A percentile compares a stretch with the other conserved stretches of the same genome.
These are phyloP conservation scores for Aspergillus quadricinctus DNA, from an alignment of 2,329 filamentous ascomycete genomes.

Conservation along the genomic window DNA sequence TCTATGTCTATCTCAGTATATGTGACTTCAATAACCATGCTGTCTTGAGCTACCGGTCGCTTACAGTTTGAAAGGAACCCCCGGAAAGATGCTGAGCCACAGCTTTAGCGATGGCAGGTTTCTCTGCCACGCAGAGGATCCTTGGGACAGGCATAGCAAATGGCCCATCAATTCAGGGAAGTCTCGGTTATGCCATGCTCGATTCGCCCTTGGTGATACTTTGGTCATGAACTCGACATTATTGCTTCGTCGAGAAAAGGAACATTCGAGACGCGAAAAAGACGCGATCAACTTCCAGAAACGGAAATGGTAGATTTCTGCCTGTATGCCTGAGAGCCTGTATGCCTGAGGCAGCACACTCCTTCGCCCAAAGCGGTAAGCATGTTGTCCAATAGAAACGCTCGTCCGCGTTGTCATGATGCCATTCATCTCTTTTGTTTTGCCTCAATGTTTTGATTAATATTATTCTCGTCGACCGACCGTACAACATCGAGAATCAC, in stretches of 20 bases:
- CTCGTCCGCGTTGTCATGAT: conserved; percentile 6
- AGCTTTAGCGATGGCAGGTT: conserved; percentile 93
- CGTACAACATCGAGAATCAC: not conserved
- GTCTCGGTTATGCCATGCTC: not conserved
- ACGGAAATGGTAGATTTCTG: not conserved
- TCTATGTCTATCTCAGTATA: conserved; percentile 46
- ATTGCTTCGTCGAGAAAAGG: not conserved
- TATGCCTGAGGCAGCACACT: not conserved
- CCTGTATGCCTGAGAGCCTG: conserved; percentile 1
- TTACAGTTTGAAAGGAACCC: conserved; percentile 64
- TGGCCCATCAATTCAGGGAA: not conserved
- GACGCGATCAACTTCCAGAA: conserved; percentile 8
- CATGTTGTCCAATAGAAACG: not conserved
- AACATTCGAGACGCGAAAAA: conserved; percentile 15
- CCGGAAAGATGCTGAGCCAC: conserved; percentile 87
- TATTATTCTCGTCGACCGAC: not conserved
- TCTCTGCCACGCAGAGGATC: conserved; percentile 75
- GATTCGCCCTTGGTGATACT: not conserved
- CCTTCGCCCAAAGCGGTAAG: conserved; percentile 4
- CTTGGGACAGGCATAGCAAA: conserved; percentile 29
- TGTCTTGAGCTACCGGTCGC: conserved; percentile 25
- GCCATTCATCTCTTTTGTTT: conserved; percentile 1
- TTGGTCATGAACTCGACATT: not conserved
- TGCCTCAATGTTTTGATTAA: conserved; percentile 1
- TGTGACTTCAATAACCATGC: not conserved